Percentiles rank a stretch among this genome's conserved stretches.
Evolutionary conservation across 495 filamentous ascomycete species (phyloP).

Genomic region (Annulohypoxylon stygium): DNA sequence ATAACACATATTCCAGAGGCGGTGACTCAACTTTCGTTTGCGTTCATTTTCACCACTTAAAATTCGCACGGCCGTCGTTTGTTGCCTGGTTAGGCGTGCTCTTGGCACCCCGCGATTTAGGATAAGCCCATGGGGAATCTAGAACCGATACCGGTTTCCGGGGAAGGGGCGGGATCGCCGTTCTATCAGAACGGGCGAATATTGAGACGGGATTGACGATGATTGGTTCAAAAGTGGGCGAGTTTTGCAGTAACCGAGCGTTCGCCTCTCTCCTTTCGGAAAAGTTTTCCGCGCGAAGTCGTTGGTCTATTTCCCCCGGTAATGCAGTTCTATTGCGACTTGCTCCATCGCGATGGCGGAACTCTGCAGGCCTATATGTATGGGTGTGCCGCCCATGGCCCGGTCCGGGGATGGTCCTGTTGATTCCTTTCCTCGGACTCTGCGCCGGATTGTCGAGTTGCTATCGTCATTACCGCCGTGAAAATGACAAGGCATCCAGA

Average conservation of each 20-base stretch:
- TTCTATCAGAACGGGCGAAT: slow-evolving; percentile 12
- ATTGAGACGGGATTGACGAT: neutral
- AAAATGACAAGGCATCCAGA: slow-evolving; percentile 37
- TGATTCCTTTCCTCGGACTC: slow-evolving; percentile 7
- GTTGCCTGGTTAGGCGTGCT: neutral
- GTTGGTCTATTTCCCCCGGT: slow-evolving; percentile 8
- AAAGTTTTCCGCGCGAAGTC: slow-evolving; percentile 8
- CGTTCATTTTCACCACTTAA: neutral
- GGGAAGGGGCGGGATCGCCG: slow-evolving; percentile 20
- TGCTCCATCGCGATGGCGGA: slow-evolving; percentile 37
- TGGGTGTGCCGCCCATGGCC: slow-evolving; percentile 2
- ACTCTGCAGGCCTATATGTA: slow-evolving; percentile 21
- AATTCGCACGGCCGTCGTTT: slow-evolving; percentile 2
- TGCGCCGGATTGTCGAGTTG: slow-evolving; percentile 9
- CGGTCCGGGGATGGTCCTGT: slow-evolving; percentile 10
- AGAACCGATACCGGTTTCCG: slow-evolving; percentile 44
- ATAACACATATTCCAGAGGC: no score
- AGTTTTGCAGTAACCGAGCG: slow-evolving; percentile 9
- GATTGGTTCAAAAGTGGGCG: slow-evolving; percentile 28
- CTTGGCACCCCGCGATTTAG: slow-evolving; percentile 24
- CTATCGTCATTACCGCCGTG: slow-evolving; percentile 5
- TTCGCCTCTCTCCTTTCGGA: slow-evolving; percentile 22
- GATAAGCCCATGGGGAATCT: slow-evolving; percentile 23
- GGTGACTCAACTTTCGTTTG: neutral
- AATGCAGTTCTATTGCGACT: slow-evolving; percentile 18